Base-by-base conservation (phyloP, 352 stramenopile species). In the Thalassiosira ordinaria region DNA sequence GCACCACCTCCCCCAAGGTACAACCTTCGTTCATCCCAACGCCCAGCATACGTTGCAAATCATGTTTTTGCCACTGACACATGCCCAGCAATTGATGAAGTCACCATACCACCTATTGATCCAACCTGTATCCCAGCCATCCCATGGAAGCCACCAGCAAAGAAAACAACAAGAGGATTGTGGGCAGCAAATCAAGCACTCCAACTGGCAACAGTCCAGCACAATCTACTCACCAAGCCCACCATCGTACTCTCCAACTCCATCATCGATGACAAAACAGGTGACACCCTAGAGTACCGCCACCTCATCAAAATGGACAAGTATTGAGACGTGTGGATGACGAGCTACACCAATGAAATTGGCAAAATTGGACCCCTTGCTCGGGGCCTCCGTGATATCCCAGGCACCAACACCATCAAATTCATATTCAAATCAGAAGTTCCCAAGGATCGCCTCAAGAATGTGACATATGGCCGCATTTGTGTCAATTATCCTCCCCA, bases 371-470 rank as follows among this genome's bases (percentile, higher is more conserved):
- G 47, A 14, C 63, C 20, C 9, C n/a, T 31, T 27, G 55, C 63
- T 3, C 63, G 63, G 52, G 63, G 63, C 22, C 11, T 44, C 2
- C 5, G 22, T 4, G 24, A 29, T 1, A n/a, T 57, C 35, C 47
- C 47, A n/a, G 51, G 51, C 16, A 74, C 51, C 13, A 56, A 74
- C 24, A 74, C 65, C 14, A 66, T 74, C 13, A n/a, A 29, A 26
- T 57, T 74, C 49, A 59, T 74, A 18, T 33, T 18, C n/a, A 49
- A 59, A 37, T 14, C 8, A 0, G 39, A 74, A 1, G 41, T 74
- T 14, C 51, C 51, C 1, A 35, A n/a, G 4, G 35, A 41, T 1
- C 27, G 55, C 41, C 20, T 5, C 9, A 57, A 74, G 35, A 41
- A 64, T 73, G 52, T 64, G 1, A 66, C 53, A 26, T 74, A 74